These are phyloP conservation scores for Zygnema cylindricum DNA, from an alignment of 139 green algal genomes.

Conservation along the genomic window DNA sequence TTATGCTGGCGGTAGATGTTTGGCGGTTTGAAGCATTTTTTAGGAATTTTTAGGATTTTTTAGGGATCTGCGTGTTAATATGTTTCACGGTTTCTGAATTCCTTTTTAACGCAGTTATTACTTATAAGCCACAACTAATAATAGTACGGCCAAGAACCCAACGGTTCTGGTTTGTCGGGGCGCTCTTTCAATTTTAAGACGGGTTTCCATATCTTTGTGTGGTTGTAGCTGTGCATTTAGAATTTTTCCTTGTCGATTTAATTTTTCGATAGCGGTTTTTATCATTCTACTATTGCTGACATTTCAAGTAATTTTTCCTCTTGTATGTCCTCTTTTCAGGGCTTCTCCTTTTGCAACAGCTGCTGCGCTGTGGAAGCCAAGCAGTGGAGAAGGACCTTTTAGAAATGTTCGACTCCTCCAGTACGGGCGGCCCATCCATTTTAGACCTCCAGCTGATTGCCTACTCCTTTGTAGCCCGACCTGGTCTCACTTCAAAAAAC, in stretches of 20 bases:
- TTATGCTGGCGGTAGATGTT: too few species aligned
- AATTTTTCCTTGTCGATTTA: neutral
- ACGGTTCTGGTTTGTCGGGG: neutral
- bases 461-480: neutral
- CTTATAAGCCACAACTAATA: too few species aligned
- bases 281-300: neutral
- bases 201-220: neutral
- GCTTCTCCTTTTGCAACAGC: constrained; percentile 5
- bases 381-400: constrained; percentile 2
- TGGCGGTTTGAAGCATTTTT: too few species aligned
- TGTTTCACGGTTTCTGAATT: too few species aligned
- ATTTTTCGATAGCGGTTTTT: neutral
- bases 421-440: neutral
- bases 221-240: neutral
- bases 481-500: neutral
- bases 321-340: neutral
- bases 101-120: too few species aligned
- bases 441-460: neutral
- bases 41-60: too few species aligned
- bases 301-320: neutral
- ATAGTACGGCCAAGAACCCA: too few species aligned
- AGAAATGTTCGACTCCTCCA: neutral
- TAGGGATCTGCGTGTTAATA: too few species aligned
- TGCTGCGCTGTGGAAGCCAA: neutral
- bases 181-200: neutral